Evolutionary conservation across 352 stramenopile genomes (phyloP).

Genomic region (Phytophthora podocarpi): DNA sequence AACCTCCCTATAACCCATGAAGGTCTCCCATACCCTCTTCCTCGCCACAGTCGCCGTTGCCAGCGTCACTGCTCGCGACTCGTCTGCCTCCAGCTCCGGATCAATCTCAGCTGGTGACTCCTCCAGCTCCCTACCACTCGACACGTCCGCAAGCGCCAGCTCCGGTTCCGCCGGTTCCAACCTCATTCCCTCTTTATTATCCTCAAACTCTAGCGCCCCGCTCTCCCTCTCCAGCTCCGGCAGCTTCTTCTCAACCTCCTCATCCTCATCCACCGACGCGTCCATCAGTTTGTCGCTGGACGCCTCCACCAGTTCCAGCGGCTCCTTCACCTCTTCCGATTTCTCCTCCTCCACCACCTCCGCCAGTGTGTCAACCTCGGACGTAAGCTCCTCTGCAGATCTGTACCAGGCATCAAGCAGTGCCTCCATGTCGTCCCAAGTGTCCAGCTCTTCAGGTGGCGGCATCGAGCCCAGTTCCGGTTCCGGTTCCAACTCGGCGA

Average conservation of each 20-base stretch:
- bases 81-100: constrained; percentile 6
- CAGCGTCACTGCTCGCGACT: constrained; percentile 2
- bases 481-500: constrained; percentile 10
- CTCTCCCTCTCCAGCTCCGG: constrained; percentile 11
- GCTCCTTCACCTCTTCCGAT: neutral
- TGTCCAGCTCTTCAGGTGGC: constrained; percentile 4
- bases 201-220: neutral
- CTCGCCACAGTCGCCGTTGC: constrained; percentile 3
- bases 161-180: neutral
- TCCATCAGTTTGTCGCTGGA: constrained; percentile 13
- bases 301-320: constrained; percentile 2
- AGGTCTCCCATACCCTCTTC: constrained; percentile 6
- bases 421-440: neutral
- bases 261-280: neutral
- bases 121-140: neutral
- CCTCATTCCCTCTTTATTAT: neutral
- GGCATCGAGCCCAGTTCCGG: neutral
- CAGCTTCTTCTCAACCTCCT: constrained; percentile 1
- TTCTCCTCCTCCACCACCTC: neutral
- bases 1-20: constrained; percentile 21
- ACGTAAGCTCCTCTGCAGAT: constrained; percentile 12
- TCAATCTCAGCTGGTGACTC: constrained; percentile 17
- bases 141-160: neutral
- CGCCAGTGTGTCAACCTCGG: neutral
- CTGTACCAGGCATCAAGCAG: neutral